Evolutionary conservation across 1,284 basidiomycete species (phyloP).

Genomic region (Schizophyllum amplum): DNA sequence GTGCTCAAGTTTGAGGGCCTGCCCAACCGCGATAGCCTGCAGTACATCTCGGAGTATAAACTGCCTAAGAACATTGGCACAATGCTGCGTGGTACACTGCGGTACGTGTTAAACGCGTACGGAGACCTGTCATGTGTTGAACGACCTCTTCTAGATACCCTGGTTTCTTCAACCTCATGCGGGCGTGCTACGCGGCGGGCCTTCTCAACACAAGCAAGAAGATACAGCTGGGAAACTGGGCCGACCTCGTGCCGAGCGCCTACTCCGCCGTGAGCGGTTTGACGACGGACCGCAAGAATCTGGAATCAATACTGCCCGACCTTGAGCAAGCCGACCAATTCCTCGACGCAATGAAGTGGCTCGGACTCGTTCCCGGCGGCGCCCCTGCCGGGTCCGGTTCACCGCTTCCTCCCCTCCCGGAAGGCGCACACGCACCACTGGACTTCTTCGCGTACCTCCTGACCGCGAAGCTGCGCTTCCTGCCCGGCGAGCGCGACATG

Average conservation of each 20-base stretch:
- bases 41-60: constrained; percentile 70
- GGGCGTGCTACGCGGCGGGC: constrained; percentile 69
- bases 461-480: constrained; percentile 69
- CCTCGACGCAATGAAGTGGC: constrained; percentile 51
- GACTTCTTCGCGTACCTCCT: constrained; percentile 77
- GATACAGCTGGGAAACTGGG: constrained; percentile 38
- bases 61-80: constrained; percentile 54
- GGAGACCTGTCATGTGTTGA: background rate
- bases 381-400: constrained; percentile 13
- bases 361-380: constrained; percentile 34
- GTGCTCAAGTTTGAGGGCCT: constrained; percentile 73
- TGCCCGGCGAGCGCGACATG: constrained; percentile 72
- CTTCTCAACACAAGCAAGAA: constrained; percentile 45
- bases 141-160: constrained; percentile 63
- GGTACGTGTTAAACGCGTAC: constrained; percentile 33
- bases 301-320: background rate
- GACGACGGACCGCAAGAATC: background rate
- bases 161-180: constrained; percentile 75
- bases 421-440: constrained; percentile 48
- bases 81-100: constrained; percentile 80
- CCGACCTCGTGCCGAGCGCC: constrained; percentile 25
- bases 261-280: background rate
- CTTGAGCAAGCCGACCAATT: constrained; percentile 22
- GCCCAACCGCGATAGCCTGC: constrained; percentile 82
- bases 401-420: constrained; percentile 36